These are phyloP conservation scores for Backusella parvicylindrica DNA, from an alignment of 192 early-diverging fungal species.

Conservation along the genomic window DNA sequence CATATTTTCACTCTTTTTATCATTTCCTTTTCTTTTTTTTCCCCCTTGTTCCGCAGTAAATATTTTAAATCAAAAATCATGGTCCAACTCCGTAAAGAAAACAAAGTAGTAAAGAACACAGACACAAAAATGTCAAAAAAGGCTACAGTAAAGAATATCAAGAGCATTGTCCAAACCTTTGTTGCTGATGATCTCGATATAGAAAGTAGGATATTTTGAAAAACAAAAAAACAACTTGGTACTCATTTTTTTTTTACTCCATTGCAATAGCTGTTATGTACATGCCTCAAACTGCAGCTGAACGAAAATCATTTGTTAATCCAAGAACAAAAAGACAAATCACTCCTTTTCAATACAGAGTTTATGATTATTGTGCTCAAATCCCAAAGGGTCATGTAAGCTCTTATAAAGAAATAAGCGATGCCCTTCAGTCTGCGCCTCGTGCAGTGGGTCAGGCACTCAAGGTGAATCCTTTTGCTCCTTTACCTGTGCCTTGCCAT, in stretches of 20 bases:
- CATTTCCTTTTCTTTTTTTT: not conserved
- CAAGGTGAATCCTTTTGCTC: conserved; percentile 64
- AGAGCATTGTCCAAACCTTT: not conserved
- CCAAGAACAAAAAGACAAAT: conserved; percentile 53
- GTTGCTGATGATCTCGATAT: conserved; percentile 3
- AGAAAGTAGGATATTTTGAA: not conserved
- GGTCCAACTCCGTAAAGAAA: not conserved
- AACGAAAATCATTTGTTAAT: conserved; percentile 41
- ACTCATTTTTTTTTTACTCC: not conserved
- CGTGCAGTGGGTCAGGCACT: conserved; percentile 69
- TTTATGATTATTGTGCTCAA: conserved; percentile 67
- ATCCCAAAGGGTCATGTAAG: conserved; percentile 61
- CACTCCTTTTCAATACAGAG: conserved; percentile 69
- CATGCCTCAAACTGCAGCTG: not conserved
- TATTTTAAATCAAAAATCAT: not conserved
- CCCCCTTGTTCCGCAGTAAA: not conserved
- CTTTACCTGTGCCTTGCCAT: conserved; percentile 69
- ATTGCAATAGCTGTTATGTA: not conserved
- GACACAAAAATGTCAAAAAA: not conserved
- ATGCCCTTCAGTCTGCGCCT: conserved; percentile 55
- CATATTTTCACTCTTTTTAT: not conserved
- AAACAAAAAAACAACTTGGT: too few relatives aligned
- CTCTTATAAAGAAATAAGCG: conserved; percentile 65
- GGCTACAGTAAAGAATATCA: not conserved
- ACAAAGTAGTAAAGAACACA: not conserved